Percentiles rank a stretch among this genome's conserved stretches.
phyloP scores from a whole-genome alignment of 2,329 filamentous ascomycete species.

The Daldinia sp. region DNA sequence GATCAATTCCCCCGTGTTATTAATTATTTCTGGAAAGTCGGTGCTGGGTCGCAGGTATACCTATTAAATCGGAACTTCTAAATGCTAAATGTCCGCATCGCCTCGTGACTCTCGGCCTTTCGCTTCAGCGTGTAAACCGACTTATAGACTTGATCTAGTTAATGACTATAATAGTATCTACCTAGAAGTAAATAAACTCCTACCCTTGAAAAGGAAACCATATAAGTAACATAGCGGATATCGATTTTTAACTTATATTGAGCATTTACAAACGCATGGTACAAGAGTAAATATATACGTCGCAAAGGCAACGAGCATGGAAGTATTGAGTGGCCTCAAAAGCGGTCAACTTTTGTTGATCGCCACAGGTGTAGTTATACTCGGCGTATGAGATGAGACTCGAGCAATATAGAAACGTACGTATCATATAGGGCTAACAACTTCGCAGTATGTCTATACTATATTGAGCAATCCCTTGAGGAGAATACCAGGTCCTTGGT shows the following conservation, averaged over 20 bases:
- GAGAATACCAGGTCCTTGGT: constrained; percentile 46
- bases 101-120: constrained; percentile 25
- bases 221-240: neutral
- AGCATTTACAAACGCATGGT: neutral
- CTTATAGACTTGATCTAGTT: neutral
- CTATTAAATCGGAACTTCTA: neutral
- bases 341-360: constrained; percentile 15
- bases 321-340: constrained; percentile 15
- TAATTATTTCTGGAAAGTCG: neutral
- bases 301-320: constrained; percentile 17
- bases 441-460: constrained; percentile 25
- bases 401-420: neutral
- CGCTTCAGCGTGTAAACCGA: neutral
- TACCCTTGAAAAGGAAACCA: neutral
- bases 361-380: constrained; percentile 13
- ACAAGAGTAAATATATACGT: neutral
- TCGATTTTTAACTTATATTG: neutral
- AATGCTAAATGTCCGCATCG: neutral
- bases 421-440: constrained; percentile 17
- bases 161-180: neutral
- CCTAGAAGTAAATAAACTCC: neutral
- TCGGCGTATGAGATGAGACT: constrained; percentile 26
- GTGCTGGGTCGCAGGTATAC: neutral
- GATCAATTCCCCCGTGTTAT: neutral
- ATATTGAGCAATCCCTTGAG: constrained; percentile 41